Evolutionary conservation across 257 asterid species (phyloP), one percentile per base, ranked within the genome.

Genomic region (Knoxia roxburghii): DNA sequence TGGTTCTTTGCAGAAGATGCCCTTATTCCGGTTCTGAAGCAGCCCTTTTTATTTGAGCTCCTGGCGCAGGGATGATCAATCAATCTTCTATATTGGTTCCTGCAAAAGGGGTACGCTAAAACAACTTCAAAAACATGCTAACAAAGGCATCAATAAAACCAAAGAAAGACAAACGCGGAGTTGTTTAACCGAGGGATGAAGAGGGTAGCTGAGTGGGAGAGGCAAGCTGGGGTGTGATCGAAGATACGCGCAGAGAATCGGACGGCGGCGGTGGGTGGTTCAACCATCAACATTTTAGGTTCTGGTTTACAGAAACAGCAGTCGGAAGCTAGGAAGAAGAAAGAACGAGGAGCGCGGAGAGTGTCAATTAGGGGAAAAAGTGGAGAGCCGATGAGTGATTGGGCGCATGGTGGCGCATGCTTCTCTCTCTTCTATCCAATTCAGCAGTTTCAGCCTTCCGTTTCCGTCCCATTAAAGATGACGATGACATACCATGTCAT

Each of bases 221-320:
- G 75, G 74, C 74, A 78, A 76, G 84, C 82, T 52, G 74, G 56
- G 68, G 80, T 70, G 10, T 78, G 75, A 61, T 76, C 75, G 75
- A 89, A 79, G 67, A 50, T 67, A 4, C 77, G 81, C 72, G 84
- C 68, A 72, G 82, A 71, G 68, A 85, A 78, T 46, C 84, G 77
- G 75, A 79, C 81, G 73, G 85, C 77, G 61, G 77, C 75, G 77
- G 87, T n/a, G 70, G 82, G 81, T 33, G 87, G 76, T 40, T 91
- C 96, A 59, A 87, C 37, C 90, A 82, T 71, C 80, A 89, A 80
- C 98, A 89, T 83, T 73, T 81, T 80, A 4, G 4, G 72, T 5
- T 18, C 7, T 26, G 35, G 56, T 56, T 2, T 33, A 30, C n/a
- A n/a, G n/a, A n/a, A n/a, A n/a, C n/a, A n/a, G n/a, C n/a, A n/a